These are phyloP conservation scores for Lolium multiflorum DNA, from an alignment of 176 grass and related monocot genomes.

Conservation along the genomic window DNA sequence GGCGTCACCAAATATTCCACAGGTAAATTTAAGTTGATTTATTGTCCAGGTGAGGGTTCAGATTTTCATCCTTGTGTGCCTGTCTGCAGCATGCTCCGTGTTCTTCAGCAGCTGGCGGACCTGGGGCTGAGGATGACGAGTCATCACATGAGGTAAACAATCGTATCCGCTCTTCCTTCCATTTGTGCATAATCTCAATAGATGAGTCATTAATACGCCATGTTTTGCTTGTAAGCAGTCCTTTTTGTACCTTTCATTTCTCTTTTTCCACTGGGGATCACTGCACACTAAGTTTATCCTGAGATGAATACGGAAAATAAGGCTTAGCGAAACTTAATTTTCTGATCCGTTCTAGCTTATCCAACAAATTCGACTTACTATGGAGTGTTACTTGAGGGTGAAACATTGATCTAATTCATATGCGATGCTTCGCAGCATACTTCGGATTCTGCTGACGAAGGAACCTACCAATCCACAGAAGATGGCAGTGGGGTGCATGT, in stretches of 20 bases:
- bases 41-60: background rate
- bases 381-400: background rate
- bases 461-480: conserved; percentile 24
- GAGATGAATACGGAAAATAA: background rate
- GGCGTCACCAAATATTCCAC: background rate
- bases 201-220: background rate
- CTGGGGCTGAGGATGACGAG: conserved; percentile 15
- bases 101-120: background rate
- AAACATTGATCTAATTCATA: background rate
- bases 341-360: background rate
- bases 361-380: background rate
- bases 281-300: background rate
- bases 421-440: conserved; percentile 40
- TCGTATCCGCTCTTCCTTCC: background rate
- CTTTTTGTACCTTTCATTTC: background rate
- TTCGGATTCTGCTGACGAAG: conserved; percentile 15
- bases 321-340: background rate
- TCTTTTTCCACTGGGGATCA: background rate
- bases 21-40: conserved; percentile 39
- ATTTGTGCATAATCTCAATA: background rate
- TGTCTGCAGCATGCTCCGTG: conserved; percentile 25
- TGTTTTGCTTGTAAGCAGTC: background rate
- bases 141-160: conserved; percentile 26
- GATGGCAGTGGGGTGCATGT: conserved; percentile 16
- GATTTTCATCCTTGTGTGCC: conserved; percentile 1